Evolutionary conservation across 73 alveolate species (phyloP), one percentile per base, ranked within the genome.

Genomic region (Paramecium sexaurelia): DNA sequence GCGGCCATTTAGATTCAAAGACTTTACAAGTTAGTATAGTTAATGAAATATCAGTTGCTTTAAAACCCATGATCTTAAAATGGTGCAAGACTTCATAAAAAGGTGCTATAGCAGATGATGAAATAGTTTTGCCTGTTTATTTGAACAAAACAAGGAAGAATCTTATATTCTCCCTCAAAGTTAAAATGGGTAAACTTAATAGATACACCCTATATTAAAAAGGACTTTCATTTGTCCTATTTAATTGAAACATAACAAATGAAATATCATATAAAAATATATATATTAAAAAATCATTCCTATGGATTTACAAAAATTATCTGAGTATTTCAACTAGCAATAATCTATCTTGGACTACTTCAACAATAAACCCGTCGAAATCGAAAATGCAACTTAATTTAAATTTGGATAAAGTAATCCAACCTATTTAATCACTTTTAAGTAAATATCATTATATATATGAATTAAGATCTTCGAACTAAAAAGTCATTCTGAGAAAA

Each of bases 81-180:
- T 97, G 99, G 99, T 94, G 84, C 10, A 91, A 85, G 20, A 57
- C 92, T 10, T n/a, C 75, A 33, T 69, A 75, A 57, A 85, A 69
- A 71, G 95, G 96, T 37, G 15, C 35, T 27, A 7, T 86, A 6
- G 37, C 36, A 17, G 96, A 94, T 75, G 97, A 96, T 66, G 94
- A 94, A 90, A 92, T 96, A 51, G 92, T 94, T 51, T 92, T 97
- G 15, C 99, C 99, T 19, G 98, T 96, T 15, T 97, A 97, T 93
- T 75, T 97, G 93, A 97, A 97, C 86, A 96, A 92, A 75, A 92
- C 94, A 92, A 97, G 99, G 90, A 95, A 92, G 51, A 97, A 91
- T 67, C 90, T 97, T 24, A 68, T 97, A 40, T 96, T 97, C 92
- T 92, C 97, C 24, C 97, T 95, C 9, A 95, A 94, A 93, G 96